Base-by-base conservation (phyloP, 2,329 filamentous ascomycete genomes). In the Gliomastix tumulicola region DNA sequence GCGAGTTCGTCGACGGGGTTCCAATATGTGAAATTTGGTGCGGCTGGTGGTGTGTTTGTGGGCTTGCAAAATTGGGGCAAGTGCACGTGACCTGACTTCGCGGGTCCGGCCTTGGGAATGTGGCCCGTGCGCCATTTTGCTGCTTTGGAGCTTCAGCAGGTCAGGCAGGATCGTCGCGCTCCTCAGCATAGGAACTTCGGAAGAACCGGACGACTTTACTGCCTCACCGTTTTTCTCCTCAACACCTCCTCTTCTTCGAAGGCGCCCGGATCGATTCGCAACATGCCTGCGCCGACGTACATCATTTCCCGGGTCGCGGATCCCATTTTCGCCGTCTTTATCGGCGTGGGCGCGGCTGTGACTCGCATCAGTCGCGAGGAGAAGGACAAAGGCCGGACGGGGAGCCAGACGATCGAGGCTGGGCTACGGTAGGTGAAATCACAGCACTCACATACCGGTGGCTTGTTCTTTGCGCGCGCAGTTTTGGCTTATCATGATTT, bases 301-400 rank as follows among this genome's bases (percentile, higher is more conserved):
- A 77, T 79, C 43, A 76, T 79, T 39, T 77, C 74, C n/a, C 63
- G 66, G 48, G 63, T 67, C 7, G 72, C 67, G 15, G 75, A 79
- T 44, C 75, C 75, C 15, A 66, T 79, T 23, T 79, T 79, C 36
- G 75, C 72, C 27, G 48, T 79, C 12, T 51, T 68, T 38, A 77
- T 79, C 36, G 75, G 75, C 15, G 46, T 77, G 20, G 65, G 66
- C 18, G 75, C 75, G 3, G 72, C 75, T 19, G 69, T 59, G 9
- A 68, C 67, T 30, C 66, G 75, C 43, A 76, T 79, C 60, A 77
- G 70, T 44, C 73, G 75, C 25, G 75, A 79, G 48, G 71, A 75
- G 45, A 73, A 73, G 53, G 69, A 69, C 35, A 74, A 76, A 55
- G 75, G 75, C 36, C 69, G 54, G 47, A 70, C 66, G 4, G 66